Percentiles rank a stretch among this genome's conserved stretches.
These are phyloP conservation scores for Fusarium metavorans DNA, from an alignment of 2,329 filamentous ascomycete genomes.

Conservation along the genomic window DNA sequence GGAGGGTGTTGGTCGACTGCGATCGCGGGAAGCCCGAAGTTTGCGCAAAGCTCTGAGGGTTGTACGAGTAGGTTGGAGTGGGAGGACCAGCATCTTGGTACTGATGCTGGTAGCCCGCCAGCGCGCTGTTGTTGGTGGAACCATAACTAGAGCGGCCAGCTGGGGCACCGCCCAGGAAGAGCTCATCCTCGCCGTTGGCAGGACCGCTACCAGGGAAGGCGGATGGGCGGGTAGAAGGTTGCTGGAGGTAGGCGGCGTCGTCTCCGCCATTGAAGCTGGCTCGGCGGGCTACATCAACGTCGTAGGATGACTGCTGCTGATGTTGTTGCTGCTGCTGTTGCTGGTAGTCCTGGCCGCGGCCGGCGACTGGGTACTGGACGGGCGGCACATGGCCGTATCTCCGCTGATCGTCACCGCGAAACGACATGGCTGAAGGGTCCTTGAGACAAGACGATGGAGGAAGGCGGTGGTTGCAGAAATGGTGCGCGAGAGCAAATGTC, in stretches of 20 bases:
- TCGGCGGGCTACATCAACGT: constrained; percentile 59
- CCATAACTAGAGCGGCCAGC: constrained; percentile 52
- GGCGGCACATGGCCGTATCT: constrained; percentile 76
- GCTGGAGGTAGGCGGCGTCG: constrained; percentile 68
- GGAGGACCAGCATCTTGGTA: constrained; percentile 59
- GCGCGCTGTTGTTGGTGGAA: constrained; percentile 59
- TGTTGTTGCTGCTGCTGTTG: constrained; percentile 49
- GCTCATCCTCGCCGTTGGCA: constrained; percentile 64
- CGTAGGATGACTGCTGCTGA: constrained; percentile 51
- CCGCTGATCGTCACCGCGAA: constrained; percentile 71
- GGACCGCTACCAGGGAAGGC: constrained; percentile 33
- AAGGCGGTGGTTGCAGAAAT: constrained; percentile 19
- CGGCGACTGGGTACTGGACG: constrained; percentile 70
- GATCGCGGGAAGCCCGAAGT: constrained; percentile 54
- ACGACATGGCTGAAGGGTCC: constrained; percentile 64
- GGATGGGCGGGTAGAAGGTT: constrained; percentile 43
- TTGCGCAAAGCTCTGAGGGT: constrained; percentile 73
- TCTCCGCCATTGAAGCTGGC: constrained; percentile 84
- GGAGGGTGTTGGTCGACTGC: constrained; percentile 64
- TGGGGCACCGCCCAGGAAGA: constrained; percentile 68
- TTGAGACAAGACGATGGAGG: constrained; percentile 5
- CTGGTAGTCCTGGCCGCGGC: constrained; percentile 48
- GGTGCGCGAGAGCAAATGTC: constrained; percentile 28
- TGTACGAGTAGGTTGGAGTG: constrained; percentile 70
- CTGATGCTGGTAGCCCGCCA: constrained; percentile 65